phyloP scores from a whole-genome alignment of 441 rosid species.

The Biscutella laevigata region DNA sequence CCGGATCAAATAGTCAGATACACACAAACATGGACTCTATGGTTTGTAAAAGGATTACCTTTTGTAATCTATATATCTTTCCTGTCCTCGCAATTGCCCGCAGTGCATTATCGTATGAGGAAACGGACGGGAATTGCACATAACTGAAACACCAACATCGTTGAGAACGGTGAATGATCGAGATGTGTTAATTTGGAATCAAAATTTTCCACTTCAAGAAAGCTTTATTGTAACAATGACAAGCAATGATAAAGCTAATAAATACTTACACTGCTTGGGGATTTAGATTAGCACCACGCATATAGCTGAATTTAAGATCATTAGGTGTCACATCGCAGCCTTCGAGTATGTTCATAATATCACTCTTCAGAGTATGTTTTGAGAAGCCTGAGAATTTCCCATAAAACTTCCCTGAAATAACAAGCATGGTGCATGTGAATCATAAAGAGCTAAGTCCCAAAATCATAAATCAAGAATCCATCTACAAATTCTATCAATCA shows the following conservation, averaged over 20 bases:
- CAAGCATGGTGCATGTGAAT: background rate
- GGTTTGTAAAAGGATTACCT: slow-evolving; percentile 32
- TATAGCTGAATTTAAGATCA: slow-evolving; percentile 57
- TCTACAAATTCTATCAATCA: background rate
- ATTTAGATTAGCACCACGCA: slow-evolving; percentile 23
- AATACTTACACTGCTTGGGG: slow-evolving; percentile 41
- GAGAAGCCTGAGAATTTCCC: slow-evolving; percentile 42
- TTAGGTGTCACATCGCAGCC: slow-evolving; percentile 45
- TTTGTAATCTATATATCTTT: slow-evolving; percentile 47
- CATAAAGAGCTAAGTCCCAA: background rate
- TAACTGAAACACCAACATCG: slow-evolving; percentile 35
- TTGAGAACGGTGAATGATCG: background rate
- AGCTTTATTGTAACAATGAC: background rate
- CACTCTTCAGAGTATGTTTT: slow-evolving; percentile 50
- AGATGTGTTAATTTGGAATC: slow-evolving; percentile 1
- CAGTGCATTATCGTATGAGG: slow-evolving; percentile 36
- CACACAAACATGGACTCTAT: background rate
- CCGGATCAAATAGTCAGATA: background rate
- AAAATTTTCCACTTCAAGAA: background rate
- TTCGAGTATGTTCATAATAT: slow-evolving; percentile 51
- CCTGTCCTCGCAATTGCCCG: slow-evolving; percentile 37
- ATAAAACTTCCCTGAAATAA: slow-evolving; percentile 37
- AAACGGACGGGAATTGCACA: slow-evolving; percentile 47
- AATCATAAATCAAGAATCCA: background rate
- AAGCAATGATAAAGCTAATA: background rate